Percentiles rank a stretch among this genome's conserved stretches.
Evolutionary conservation across 1,139 yeast species (phyloP).

Genomic region (Torulaspora globosa): DNA sequence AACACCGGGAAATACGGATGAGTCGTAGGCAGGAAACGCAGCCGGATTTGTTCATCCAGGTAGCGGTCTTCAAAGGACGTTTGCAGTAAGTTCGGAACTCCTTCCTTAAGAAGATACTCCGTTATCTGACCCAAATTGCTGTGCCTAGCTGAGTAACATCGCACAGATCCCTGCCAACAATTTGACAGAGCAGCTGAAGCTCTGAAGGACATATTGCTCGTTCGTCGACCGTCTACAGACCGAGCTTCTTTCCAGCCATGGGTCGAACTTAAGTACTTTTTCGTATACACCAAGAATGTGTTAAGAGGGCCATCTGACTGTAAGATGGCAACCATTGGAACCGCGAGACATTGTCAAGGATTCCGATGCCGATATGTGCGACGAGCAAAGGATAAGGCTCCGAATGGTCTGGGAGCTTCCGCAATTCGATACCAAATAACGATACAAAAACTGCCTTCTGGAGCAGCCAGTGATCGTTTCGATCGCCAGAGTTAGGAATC

Average conservation of each 20-base stretch:
- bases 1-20: conserved; percentile 57
- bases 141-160: conserved; percentile 13
- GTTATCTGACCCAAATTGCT: conserved; percentile 63
- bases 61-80: conserved; percentile 48
- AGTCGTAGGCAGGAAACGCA: conserved; percentile 62
- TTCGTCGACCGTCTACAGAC: background rate
- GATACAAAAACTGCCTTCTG: background rate
- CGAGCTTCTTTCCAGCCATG: background rate
- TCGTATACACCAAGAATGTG: conserved; percentile 1
- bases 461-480: background rate
- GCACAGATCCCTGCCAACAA: background rate
- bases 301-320: background rate
- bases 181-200: background rate
- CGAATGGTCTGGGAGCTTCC: background rate
- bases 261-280: background rate
- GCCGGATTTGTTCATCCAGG: conserved; percentile 50
- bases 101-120: conserved; percentile 44
- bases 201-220: background rate
- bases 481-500: background rate
- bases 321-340: background rate
- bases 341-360: background rate
- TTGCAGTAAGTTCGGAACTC: conserved; percentile 57
- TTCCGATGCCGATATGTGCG: too few species aligned
- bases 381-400: too few species aligned
- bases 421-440: background rate